Percentiles rank a stretch among this genome's conserved stretches.
Conservation (phyloP, 345 rosid genomes). For the Populus davidiana region DNA sequence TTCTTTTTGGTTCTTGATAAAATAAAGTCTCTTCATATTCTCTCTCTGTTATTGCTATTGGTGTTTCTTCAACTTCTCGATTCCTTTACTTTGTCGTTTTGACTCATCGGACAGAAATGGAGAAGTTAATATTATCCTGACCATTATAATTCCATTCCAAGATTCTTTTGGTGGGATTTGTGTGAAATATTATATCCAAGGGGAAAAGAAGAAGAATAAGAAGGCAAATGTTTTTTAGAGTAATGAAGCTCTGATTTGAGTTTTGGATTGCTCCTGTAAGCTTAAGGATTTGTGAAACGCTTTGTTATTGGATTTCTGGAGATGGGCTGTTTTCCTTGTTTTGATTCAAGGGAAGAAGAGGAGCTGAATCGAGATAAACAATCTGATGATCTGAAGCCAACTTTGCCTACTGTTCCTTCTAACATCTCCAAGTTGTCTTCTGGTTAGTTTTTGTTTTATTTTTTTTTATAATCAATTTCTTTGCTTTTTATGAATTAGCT, state of each 20-base stretch:
- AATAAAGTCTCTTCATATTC: neutral
- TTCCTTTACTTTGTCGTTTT: constrained; percentile 15
- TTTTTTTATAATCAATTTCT: constrained; percentile 7
- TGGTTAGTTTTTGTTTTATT: constrained; percentile 40
- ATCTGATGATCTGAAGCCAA: constrained; percentile 49
- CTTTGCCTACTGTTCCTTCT: constrained; percentile 48
- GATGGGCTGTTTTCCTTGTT: constrained; percentile 96
- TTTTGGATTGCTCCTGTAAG: constrained; percentile 11
- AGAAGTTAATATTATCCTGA: neutral
- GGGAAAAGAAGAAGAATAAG: neutral
- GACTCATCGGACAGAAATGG: constrained; percentile 8
- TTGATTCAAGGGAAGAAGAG: constrained; percentile 84
- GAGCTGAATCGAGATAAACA: constrained; percentile 59
- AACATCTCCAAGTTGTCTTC: constrained; percentile 68
- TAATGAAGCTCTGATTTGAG: constrained; percentile 22
- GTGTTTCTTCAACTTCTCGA: constrained; percentile 16
- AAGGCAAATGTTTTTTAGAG: constrained; percentile 1
- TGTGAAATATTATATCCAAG: neutral
- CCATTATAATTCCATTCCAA: neutral
- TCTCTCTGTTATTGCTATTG: neutral
- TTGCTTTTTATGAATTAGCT: neutral
- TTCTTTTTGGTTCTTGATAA: neutral
- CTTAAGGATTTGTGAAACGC: constrained; percentile 6
- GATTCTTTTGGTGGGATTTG: constrained; percentile 18
- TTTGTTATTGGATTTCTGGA: constrained; percentile 19